Conservation (phyloP, 2,329 filamentous ascomycete species). For the Fusarium austroafricanum region DNA sequence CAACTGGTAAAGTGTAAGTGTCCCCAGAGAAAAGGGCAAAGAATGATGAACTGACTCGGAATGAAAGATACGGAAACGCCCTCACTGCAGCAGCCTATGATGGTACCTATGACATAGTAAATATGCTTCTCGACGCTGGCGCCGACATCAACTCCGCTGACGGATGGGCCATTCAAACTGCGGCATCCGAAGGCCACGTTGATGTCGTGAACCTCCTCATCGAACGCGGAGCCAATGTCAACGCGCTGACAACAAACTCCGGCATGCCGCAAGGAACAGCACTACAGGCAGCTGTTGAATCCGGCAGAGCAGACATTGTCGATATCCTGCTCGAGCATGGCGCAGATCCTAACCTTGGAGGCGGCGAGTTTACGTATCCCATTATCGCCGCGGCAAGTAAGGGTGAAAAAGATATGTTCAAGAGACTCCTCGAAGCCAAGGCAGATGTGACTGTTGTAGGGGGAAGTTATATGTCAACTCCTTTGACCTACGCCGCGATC, state of each 20-base stretch:
- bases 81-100: constrained; percentile 55
- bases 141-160: constrained; percentile 51
- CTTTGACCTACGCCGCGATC: constrained; percentile 53
- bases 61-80: constrained; percentile 38
- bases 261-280: constrained; percentile 52
- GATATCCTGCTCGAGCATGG: constrained; percentile 51
- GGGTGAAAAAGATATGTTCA: constrained; percentile 51
- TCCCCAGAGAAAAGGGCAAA: accelerated
- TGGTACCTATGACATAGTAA: constrained; percentile 47
- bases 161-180: constrained; percentile 54
- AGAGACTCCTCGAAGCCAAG: constrained; percentile 50
- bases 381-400: constrained; percentile 53
- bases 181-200: constrained; percentile 51
- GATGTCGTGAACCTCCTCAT: constrained; percentile 52
- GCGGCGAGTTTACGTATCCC: constrained; percentile 50
- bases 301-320: constrained; percentile 51
- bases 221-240: constrained; percentile 50
- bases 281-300: constrained; percentile 55
- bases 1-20: constrained; percentile 52
- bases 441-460: constrained; percentile 53
- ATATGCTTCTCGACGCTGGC: constrained; percentile 49
- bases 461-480: constrained; percentile 49
- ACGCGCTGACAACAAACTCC: constrained; percentile 45
- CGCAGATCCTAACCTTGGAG: constrained; percentile 54
- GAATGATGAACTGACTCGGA: neutral